Conservation (phyloP, 73 alveolate species). For the Tetrahymena malaccensis region DNA sequence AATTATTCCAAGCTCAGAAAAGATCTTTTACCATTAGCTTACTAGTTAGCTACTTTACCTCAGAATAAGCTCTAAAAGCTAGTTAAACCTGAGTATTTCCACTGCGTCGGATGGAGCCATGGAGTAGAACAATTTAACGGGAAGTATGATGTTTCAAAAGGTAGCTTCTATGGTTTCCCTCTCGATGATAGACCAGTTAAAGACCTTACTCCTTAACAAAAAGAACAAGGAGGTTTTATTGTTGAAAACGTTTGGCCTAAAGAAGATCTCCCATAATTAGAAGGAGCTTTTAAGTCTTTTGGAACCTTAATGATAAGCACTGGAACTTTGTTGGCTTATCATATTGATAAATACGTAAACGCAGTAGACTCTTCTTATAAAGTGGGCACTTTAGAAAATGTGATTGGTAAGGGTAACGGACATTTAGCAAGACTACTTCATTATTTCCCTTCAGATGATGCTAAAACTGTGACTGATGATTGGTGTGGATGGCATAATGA, state of each 20-base stretch:
- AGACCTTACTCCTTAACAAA: constrained; percentile 5
- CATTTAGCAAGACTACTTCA: constrained; percentile 67
- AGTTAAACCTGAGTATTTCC: constrained; percentile 47
- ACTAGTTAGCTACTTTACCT: constrained; percentile 47
- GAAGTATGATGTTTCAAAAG: constrained; percentile 58
- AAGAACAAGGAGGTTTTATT: constrained; percentile 1
- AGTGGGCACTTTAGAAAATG: constrained; percentile 34
- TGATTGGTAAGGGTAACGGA: constrained; percentile 29
- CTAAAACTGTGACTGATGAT: background rate
- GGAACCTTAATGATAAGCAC: constrained; percentile 45
- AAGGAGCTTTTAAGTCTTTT: constrained; percentile 47
- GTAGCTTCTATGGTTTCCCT: constrained; percentile 69
- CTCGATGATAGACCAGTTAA: constrained; percentile 30
- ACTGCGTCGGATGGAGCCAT: constrained; percentile 70
- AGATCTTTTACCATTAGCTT: constrained; percentile 51
- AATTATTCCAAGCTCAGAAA: constrained; percentile 44
- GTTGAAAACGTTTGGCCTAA: constrained; percentile 54
- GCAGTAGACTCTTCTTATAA: constrained; percentile 26
- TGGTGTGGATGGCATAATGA: constrained; percentile 91
- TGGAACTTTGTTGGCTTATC: constrained; percentile 58
- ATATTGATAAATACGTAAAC: constrained; percentile 49
- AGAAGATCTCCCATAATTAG: constrained; percentile 48
- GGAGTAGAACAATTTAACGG: constrained; percentile 72
- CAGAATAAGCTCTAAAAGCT: constrained; percentile 24
- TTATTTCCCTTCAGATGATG: constrained; percentile 51